Evolutionary conservation across 2,329 filamentous ascomycete genomes (phyloP).

Genomic region (Alternaria angustiovoidea): DNA sequence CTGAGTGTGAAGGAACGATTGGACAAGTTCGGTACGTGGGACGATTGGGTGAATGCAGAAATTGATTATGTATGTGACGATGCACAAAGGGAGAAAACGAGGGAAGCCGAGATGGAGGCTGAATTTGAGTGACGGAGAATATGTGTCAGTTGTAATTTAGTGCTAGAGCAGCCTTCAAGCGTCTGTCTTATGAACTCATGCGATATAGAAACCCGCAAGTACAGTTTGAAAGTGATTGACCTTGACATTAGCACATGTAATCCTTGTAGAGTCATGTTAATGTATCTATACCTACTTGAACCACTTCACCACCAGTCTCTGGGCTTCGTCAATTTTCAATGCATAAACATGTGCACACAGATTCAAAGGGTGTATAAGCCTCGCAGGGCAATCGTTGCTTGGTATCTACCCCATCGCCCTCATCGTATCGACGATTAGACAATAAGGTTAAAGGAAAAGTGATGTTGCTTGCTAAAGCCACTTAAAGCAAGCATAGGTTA

Average conservation of each 20-base stretch:
- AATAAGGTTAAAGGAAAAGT: neutral
- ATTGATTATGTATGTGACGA: neutral
- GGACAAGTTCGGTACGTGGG: neutral
- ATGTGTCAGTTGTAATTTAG: too few relatives aligned
- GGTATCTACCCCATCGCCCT: neutral
- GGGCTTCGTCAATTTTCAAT: too few relatives aligned
- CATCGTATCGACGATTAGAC: conserved; percentile 2
- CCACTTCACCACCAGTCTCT: too few relatives aligned
- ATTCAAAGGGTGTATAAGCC: conserved; percentile 3
- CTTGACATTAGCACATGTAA: too few relatives aligned
- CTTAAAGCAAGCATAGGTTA: neutral
- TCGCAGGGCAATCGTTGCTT: conserved; percentile 14
- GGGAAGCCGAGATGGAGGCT: neutral
- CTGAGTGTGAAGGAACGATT: neutral
- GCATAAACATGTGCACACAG: neutral
- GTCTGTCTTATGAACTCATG: too few relatives aligned
- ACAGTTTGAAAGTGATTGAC: too few relatives aligned
- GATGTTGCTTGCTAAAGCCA: neutral
- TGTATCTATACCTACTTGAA: neutral
- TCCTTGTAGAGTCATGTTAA: neutral
- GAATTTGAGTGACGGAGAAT: neutral
- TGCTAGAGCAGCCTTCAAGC: too few relatives aligned
- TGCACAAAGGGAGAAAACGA: neutral
- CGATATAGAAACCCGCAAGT: too few relatives aligned
- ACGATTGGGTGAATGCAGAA: neutral